Conservation (phyloP, 108 stramenopile species). For the Seminavis robusta region DNA sequence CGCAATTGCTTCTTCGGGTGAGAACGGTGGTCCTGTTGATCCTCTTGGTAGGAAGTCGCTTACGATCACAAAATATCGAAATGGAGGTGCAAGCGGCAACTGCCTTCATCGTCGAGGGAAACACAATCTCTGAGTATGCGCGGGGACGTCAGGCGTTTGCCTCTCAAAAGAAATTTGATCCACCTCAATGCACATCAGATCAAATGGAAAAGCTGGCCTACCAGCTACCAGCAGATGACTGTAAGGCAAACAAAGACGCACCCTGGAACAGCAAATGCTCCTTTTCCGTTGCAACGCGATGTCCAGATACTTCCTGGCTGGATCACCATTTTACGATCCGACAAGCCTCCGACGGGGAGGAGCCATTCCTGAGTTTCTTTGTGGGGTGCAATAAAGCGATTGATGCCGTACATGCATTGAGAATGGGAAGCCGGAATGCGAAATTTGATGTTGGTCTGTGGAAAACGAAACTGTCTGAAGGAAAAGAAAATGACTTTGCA, state of each 20-base stretch:
- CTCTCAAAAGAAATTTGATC: no score
- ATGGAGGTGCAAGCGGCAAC: no score
- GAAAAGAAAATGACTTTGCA: neutral
- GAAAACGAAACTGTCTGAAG: constrained; percentile 13
- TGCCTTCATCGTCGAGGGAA: no score
- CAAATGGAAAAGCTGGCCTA: neutral
- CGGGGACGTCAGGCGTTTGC: no score
- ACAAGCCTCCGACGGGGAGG: neutral
- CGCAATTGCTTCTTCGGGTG: no score
- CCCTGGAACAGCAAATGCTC: constrained; percentile 15
- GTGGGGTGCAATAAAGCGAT: constrained; percentile 76
- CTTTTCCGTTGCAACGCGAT: constrained; percentile 33
- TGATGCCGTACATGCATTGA: constrained; percentile 56
- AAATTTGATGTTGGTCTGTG: constrained; percentile 32
- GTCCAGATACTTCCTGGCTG: constrained; percentile 33
- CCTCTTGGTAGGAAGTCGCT: no score
- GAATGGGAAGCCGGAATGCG: constrained; percentile 42
- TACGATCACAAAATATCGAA: no score
- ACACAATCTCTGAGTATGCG: no score
- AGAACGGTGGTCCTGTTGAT: no score
- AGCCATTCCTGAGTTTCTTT: constrained; percentile 24
- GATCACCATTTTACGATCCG: neutral
- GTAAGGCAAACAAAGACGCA: neutral
- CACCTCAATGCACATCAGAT: no score
- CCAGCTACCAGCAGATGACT: constrained; percentile 3